Evolutionary conservation across 371 early-diverging fungal species (phyloP).

Genomic region (Funneliformis caledonium): DNA sequence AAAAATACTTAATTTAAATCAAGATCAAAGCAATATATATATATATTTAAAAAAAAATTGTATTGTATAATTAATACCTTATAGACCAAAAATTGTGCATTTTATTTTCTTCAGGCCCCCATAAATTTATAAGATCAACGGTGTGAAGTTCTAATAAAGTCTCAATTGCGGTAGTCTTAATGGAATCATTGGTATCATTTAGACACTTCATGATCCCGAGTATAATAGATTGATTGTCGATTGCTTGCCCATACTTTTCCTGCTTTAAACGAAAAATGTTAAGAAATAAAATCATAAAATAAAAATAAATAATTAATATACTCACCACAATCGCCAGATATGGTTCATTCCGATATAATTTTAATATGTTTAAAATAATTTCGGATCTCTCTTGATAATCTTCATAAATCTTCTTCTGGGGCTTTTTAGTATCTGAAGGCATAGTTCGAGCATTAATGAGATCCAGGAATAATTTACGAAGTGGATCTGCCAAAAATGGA

Average conservation of each 20-base stretch:
- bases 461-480: constrained; percentile 69
- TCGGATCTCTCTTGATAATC: constrained; percentile 69
- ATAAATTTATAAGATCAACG: constrained; percentile 60
- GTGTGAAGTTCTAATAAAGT: constrained; percentile 68
- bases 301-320: not conserved
- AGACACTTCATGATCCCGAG: constrained; percentile 70
- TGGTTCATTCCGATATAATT: constrained; percentile 76
- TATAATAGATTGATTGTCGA: constrained; percentile 67
- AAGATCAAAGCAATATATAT: not conserved
- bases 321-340: constrained; percentile 56
- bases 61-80: not conserved
- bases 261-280: constrained; percentile 38
- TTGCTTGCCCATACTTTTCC: constrained; percentile 50
- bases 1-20: not conserved
- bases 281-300: not conserved
- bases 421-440: constrained; percentile 50
- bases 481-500: constrained; percentile 66
- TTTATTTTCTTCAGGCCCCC: constrained; percentile 62
- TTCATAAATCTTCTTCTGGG: constrained; percentile 38
- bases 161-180: constrained; percentile 74
- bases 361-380: constrained; percentile 71
- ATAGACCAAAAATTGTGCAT: constrained; percentile 75
- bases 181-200: constrained; percentile 59
- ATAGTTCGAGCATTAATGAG: constrained; percentile 52
- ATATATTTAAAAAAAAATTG: not conserved